Conservation (phyloP, 352 stramenopile genomes). For the Phytophthora pini region DNA sequence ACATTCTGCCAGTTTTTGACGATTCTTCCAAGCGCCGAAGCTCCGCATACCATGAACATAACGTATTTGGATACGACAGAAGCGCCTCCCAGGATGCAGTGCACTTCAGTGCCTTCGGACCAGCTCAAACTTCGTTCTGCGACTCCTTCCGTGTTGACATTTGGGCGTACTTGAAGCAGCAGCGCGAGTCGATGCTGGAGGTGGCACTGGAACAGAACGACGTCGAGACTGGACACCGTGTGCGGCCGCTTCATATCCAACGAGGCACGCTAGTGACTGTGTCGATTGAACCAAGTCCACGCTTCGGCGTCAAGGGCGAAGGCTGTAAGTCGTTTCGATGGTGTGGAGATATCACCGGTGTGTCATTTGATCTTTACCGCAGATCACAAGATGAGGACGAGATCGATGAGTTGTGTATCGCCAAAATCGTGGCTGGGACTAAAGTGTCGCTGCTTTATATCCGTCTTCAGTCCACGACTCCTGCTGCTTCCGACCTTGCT, state of each 20-base stretch:
- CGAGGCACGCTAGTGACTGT: conserved; percentile 71
- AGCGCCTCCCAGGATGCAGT: conserved; percentile 40
- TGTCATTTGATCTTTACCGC: conserved; percentile 68
- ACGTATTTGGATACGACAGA: conserved; percentile 3
- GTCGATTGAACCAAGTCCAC: conserved; percentile 50
- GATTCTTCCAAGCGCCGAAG: conserved; percentile 9
- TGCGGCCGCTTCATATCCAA: conserved; percentile 59
- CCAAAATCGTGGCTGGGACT: conserved; percentile 58
- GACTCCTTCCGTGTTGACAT: conserved; percentile 71
- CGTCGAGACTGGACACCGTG: conserved; percentile 49
- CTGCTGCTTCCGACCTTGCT: conserved; percentile 29
- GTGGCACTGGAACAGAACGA: conserved; percentile 60
- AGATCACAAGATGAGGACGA: conserved; percentile 18
- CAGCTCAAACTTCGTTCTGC: conserved; percentile 41
- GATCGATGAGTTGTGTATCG: conserved; percentile 53
- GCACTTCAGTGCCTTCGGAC: conserved; percentile 68
- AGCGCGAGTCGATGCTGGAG: conserved; percentile 70
- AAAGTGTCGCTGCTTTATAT: conserved; percentile 76
- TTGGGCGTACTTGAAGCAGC: conserved; percentile 74
- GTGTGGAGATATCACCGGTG: conserved; percentile 57
- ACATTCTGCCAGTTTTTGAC: neutral
- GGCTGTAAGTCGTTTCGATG: conserved; percentile 74
- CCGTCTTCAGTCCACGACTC: conserved; percentile 35
- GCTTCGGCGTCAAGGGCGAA: conserved; percentile 50
- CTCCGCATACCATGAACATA: neutral